Evolutionary conservation across 2,329 filamentous ascomycete genomes (phyloP), one percentile per base, ranked within the genome.

Genomic region (Calycina marina): DNA sequence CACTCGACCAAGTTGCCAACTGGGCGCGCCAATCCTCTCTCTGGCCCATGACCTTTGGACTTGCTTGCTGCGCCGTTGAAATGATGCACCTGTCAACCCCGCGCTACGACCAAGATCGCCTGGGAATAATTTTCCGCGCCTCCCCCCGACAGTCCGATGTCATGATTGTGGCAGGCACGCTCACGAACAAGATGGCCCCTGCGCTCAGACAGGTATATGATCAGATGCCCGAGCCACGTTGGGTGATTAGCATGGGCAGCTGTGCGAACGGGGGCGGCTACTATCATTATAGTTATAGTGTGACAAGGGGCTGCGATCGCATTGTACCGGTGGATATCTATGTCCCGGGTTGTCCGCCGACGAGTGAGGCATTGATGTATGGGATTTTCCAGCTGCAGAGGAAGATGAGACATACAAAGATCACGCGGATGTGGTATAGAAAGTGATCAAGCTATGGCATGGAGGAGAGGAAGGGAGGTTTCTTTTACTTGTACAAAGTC

Each of bases 131-230:
- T 55, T 92, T 90, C 70, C 77, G 83, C 46, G 83, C 82, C 37
- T 88, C 81, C 10, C 83, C 83, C 2, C 77, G 83, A 42, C 83
- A 92, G 58, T 81, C 82, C 39, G 84, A 93, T 57, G 78, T 92
- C 44, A 90, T 93, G 83, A 90, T 93, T 49, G 84, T 93, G 14
- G 84, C 85, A 15, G 85, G 85, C 38, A 93, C 85, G 17, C 69
- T 93, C 40, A 92, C 83, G 47, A 93, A 93, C 67, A 93, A 93
- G 66, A 93, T 93, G 85, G 84, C 83, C 1, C 83, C 85, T 2
- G 85, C 85, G 18, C 63, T 93, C 52, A 69, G 85, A 56, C 82
- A 90, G 60, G 78, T 92, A 40, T 93, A 93, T 62, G 85, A 93
- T 57, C 85, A 93, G 65, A 93, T 93, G 84, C 83, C 84, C 17